Percentiles rank a stretch among this genome's conserved stretches.
Evolutionary conservation across 116 monocot genomes (phyloP).

Genomic region (Zostera marina): DNA sequence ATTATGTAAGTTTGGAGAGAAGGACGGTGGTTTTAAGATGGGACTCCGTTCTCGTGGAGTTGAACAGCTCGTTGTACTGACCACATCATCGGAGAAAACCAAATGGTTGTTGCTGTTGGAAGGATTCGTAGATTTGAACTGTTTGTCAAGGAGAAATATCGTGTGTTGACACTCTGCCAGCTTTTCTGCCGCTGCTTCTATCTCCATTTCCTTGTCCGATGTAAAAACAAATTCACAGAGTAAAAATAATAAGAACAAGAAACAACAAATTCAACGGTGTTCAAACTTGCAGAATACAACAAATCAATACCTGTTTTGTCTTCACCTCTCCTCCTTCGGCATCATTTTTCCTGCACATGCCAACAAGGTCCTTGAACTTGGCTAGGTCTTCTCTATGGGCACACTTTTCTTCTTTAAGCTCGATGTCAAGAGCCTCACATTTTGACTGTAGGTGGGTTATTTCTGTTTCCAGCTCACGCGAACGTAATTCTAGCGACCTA

Average conservation of each 20-base stretch:
- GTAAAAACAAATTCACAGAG: neutral
- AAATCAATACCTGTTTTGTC: conserved; percentile 41
- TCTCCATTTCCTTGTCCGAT: conserved; percentile 47
- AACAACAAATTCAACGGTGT: neutral
- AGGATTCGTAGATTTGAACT: conserved; percentile 48
- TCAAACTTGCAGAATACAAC: no score
- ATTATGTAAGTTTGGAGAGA: no score
- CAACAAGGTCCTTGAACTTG: conserved; percentile 29
- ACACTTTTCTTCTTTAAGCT: conserved; percentile 55
- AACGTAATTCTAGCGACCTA: conserved; percentile 40
- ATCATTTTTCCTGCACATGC: conserved; percentile 19
- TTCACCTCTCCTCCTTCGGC: conserved; percentile 34
- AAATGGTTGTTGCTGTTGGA: no score
- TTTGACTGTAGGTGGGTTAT: conserved; percentile 23
- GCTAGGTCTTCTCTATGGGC: conserved; percentile 43
- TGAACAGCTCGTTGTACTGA: no score
- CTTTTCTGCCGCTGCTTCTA: conserved; percentile 69
- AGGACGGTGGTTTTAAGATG: no score
- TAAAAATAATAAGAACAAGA: no score
- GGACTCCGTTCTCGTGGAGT: no score
- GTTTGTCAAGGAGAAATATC: conserved; percentile 58
- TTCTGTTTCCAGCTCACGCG: conserved; percentile 44
- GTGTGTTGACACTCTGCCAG: conserved; percentile 91
- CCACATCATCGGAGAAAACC: no score
- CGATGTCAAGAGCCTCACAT: conserved; percentile 29